These are phyloP conservation scores for Patellifolia procumbens DNA, from an alignment of 179 eudicot genomes.

Conservation along the genomic window DNA sequence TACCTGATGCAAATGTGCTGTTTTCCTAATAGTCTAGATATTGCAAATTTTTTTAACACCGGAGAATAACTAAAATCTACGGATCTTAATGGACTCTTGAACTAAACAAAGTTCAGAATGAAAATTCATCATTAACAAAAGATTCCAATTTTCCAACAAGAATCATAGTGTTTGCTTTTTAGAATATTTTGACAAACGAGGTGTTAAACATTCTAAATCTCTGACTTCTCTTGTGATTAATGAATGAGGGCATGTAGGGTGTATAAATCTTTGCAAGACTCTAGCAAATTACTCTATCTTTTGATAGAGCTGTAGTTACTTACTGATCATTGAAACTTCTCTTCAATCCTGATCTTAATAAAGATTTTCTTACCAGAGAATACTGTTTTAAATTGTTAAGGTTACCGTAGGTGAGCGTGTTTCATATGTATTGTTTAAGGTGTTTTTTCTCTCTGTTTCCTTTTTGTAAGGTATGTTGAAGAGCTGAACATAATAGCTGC, in stretches of 20 bases:
- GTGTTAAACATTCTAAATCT: not conserved
- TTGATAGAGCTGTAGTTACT: too few relatives aligned
- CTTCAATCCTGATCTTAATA: not conserved
- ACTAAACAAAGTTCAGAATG: not conserved
- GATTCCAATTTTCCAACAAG: not conserved
- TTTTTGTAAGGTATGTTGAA: not conserved
- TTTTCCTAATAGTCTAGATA: too few relatives aligned
- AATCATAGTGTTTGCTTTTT: not conserved
- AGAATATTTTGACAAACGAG: not conserved
- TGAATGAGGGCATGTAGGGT: not conserved
- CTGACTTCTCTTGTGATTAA: not conserved
- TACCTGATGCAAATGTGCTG: too few relatives aligned
- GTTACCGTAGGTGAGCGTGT: not conserved
- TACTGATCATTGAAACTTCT: not conserved
- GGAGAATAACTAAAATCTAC: too few relatives aligned
- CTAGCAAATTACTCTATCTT: not conserved
- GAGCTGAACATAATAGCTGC: not conserved
- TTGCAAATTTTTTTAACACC: too few relatives aligned
- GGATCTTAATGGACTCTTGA: too few relatives aligned
- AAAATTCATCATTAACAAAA: not conserved
- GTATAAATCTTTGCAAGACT: not conserved
- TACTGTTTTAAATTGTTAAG: not conserved
- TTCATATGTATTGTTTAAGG: not conserved
- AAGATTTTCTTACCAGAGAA: not conserved
- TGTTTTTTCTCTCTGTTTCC: not conserved